A percentile compares a stretch with the other conserved stretches of the same genome.
These are phyloP conservation scores for Microsporum ferrugineum DNA, from an alignment of 2,329 filamentous ascomycete species.

Conservation along the genomic window DNA sequence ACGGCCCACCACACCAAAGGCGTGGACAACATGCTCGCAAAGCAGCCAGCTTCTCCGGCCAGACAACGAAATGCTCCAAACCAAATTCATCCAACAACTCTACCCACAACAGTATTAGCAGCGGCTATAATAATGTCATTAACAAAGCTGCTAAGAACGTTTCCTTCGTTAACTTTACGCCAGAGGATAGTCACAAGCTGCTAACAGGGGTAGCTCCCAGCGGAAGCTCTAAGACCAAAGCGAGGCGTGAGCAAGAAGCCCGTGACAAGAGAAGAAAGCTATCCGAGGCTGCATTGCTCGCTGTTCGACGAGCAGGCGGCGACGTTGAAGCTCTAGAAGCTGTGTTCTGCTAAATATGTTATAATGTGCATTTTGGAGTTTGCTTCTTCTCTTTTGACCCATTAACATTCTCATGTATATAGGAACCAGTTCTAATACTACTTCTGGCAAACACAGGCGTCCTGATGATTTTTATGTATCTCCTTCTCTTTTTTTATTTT, in stretches of 20 bases:
- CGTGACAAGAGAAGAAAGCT: slow-evolving; percentile 54
- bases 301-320: slow-evolving; percentile 35
- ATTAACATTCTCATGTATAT: not conserved
- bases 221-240: slow-evolving; percentile 87
- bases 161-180: slow-evolving; percentile 83
- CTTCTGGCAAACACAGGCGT: not conserved
- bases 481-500: not conserved
- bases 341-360: slow-evolving; percentile 25
- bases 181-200: slow-evolving; percentile 63
- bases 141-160: slow-evolving; percentile 16
- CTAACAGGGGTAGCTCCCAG: slow-evolving; percentile 85
- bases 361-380: not conserved
- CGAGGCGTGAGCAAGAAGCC: slow-evolving; percentile 79
- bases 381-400: not conserved
- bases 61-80: slow-evolving; percentile 21
- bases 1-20: slow-evolving; percentile 23
- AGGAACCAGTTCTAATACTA: not conserved
- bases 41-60: slow-evolving; percentile 22
- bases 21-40: slow-evolving; percentile 31
- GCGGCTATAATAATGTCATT: not conserved
- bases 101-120: not conserved
- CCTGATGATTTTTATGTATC: not conserved
- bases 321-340: slow-evolving; percentile 36
- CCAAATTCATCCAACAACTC: slow-evolving; percentile 1
- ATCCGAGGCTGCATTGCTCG: slow-evolving; percentile 33